Evolutionary conservation across 208 protist species (phyloP).

Genomic region (Crithidia sp.): DNA sequence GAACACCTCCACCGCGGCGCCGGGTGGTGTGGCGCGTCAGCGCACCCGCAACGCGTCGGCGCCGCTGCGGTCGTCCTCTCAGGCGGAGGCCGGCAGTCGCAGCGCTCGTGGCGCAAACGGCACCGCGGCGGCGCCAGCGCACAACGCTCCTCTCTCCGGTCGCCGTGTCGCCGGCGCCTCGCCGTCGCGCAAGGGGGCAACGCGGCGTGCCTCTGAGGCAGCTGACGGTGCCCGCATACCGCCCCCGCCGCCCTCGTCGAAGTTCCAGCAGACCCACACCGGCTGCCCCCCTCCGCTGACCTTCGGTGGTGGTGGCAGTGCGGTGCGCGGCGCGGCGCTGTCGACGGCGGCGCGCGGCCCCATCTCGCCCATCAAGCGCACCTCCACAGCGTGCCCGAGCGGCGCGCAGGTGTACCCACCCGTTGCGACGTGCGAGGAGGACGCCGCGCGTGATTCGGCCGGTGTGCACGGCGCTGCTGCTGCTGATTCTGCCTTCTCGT

Average conservation of each 20-base stretch:
- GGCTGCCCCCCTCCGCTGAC: slow-evolving; percentile 23
- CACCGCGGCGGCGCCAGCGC: not conserved
- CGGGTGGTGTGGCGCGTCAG: not conserved
- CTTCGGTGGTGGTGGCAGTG: not conserved
- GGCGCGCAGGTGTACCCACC: slow-evolving; percentile 21
- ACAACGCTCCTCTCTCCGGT: slow-evolving; percentile 8
- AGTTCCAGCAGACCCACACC: slow-evolving; percentile 34
- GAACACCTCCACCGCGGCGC: not conserved
- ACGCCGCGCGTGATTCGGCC: slow-evolving; percentile 4
- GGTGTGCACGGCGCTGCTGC: not conserved
- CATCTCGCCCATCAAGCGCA: slow-evolving; percentile 36
- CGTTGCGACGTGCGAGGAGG: slow-evolving; percentile 8
- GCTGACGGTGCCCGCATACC: not conserved
- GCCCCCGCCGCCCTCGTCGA: not conserved
- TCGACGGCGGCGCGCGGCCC: slow-evolving; percentile 4
- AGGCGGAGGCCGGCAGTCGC: slow-evolving; percentile 2
- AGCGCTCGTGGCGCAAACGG: not conserved
- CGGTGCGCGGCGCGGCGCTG: not conserved
- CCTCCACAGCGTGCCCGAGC: slow-evolving; percentile 30
- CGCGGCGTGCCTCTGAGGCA: not conserved
- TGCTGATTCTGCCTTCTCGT: slow-evolving; percentile 20
- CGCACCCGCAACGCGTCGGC: not conserved
- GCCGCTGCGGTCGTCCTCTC: slow-evolving; percentile 5
- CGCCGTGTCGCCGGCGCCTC: not conserved
- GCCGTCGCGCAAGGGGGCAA: slow-evolving; percentile 6